A percentile compares a stretch with the other conserved stretches of the same genome.
Evolutionary conservation across 164 flowering plant species (phyloP).

Genomic region (Santalum album): DNA sequence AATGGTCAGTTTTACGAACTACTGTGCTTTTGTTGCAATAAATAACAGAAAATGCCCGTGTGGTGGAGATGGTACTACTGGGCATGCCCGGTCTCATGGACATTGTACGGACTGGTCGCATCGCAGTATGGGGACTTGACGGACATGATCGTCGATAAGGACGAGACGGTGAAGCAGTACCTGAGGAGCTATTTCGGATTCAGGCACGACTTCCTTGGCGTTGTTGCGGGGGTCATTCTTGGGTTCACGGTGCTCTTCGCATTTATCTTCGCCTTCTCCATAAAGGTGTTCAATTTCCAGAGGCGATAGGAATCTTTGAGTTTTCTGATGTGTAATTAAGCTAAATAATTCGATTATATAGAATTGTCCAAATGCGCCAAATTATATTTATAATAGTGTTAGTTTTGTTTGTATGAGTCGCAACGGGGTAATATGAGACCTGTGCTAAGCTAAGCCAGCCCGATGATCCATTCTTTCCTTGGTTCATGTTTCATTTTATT

Average conservation of each 20-base stretch:
- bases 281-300: slow-evolving; percentile 56
- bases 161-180: slow-evolving; percentile 11
- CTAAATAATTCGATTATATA: no score
- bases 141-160: not conserved
- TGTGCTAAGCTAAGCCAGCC: no score
- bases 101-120: slow-evolving; percentile 19
- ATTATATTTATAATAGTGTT: no score
- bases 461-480: no score
- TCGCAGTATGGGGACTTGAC: slow-evolving; percentile 5
- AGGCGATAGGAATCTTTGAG: slow-evolving; percentile 14
- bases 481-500: no score
- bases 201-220: slow-evolving; percentile 33
- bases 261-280: slow-evolving; percentile 34
- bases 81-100: slow-evolving; percentile 27
- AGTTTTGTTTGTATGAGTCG: no score
- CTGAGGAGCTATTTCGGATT: slow-evolving; percentile 25
- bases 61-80: slow-evolving; percentile 25
- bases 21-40: not conserved
- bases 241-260: slow-evolving; percentile 40
- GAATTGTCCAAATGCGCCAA: no score
- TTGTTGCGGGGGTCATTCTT: slow-evolving; percentile 21
- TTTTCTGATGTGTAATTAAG: no score
- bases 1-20: no score
- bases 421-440: no score
- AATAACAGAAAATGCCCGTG: not conserved